Conservation (phyloP, 169 alveolate genomes). For the Plasmodium vivax region DNA sequence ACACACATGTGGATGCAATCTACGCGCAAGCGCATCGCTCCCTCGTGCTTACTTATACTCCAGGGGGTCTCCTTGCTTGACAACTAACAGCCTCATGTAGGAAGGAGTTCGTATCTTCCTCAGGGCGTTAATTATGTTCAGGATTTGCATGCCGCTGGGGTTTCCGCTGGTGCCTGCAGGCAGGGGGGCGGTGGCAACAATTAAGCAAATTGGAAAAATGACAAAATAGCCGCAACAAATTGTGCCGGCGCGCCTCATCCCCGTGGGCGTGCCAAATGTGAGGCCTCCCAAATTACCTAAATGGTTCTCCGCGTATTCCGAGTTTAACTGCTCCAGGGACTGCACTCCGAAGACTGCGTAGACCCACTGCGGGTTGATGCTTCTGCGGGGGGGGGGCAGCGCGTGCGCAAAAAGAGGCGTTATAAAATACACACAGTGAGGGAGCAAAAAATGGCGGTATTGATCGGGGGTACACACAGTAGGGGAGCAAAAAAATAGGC, state of each 20-base stretch:
- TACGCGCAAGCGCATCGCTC: no score
- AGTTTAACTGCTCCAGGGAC: conserved; percentile 84
- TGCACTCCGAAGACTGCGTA: conserved; percentile 86
- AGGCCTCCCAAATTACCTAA: conserved; percentile 72
- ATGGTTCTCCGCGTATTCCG: conserved; percentile 87
- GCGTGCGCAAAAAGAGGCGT: neutral
- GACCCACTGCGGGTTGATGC: conserved; percentile 85
- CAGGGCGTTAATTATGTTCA: conserved; percentile 79
- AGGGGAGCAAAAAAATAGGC: no score
- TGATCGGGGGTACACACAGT: neutral
- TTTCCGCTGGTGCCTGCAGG: conserved; percentile 71
- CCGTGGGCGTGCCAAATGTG: neutral
- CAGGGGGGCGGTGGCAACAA: neutral
- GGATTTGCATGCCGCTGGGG: conserved; percentile 82
- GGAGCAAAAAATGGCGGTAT: neutral
- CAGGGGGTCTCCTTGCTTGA: conserved; percentile 87
- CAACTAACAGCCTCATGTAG: conserved; percentile 81
- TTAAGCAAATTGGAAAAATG: neutral
- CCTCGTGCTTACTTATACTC: conserved; percentile 78
- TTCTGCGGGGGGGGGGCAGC: conserved; percentile 26
- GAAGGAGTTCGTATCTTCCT: conserved; percentile 79
- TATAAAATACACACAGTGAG: neutral
- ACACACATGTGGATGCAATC: neutral
- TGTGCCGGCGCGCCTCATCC: neutral
- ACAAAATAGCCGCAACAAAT: neutral